Base-by-base conservation (phyloP, 345 rosid species). In the Gossypium sturtianum region DNA sequence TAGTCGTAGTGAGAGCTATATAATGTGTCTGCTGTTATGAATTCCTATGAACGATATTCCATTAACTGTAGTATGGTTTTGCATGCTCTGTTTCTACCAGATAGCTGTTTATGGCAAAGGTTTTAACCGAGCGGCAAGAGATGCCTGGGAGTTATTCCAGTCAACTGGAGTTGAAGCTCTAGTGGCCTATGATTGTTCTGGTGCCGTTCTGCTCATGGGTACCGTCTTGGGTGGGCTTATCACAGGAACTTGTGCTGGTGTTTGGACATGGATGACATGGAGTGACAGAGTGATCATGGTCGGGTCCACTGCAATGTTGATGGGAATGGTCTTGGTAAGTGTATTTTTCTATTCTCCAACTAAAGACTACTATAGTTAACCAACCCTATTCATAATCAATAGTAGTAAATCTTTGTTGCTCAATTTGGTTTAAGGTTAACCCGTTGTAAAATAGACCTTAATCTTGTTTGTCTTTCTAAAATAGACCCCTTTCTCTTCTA, bases 81-180 rank as follows among this genome's bases (percentile, higher is more conserved):
- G 23, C 45, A 13, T 10, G 65, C 49, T 66, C 12, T 80, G 54
- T 29, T 63, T 43, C 72, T 51, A 75, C 76, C 87, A 95, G 98
- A 93, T 93, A 70, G 98, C 93, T 61, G 97, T 95, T 71, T 83
- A 86, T 77, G 99, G 99, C 22, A 93, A 93, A 91, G 88, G 92
- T 78, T 95, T 95, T 78, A 93, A 95, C 78, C 91, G 77, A 66
- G 91, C 99, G 61, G 98, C 99, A 13, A 89, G 99, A 75, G 99
- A 95, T 77, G 99, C 98, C 3, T 95, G 98, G 99, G 99, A 95
- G 68, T 77, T 93, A 75, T 91, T 95, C 76, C 99, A 95, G 79
- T 95, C 97, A 62, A 95, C 99, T 17, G 99, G 99, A 60, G 99
- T 95, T 69, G 99, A 95, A 79, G 91, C 99, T 49, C 93, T 95